Conservation (phyloP, 441 rosid species). For the Arabidopsis lyrata region DNA sequence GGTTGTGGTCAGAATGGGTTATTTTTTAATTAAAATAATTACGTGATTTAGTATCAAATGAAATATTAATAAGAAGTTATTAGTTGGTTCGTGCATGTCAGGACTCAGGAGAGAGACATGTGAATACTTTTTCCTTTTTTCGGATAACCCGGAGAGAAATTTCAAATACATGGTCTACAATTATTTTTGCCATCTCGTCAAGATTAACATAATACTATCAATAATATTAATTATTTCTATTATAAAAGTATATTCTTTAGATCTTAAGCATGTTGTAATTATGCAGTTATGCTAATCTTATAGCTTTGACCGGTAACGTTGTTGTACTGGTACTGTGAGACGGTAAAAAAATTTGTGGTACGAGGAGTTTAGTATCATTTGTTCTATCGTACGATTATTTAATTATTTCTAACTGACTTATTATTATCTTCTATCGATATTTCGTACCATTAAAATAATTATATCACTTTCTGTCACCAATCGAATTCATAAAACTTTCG, state of each 20-base stretch:
- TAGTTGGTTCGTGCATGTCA: constrained; percentile 44
- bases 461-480: not conserved
- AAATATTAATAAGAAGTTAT: constrained; percentile 21
- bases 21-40: not conserved
- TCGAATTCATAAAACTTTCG: not conserved
- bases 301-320: not conserved
- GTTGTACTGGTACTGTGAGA: not conserved
- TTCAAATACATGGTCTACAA: constrained; percentile 10
- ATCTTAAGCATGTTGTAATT: not conserved
- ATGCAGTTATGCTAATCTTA: not conserved
- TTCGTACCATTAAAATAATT: not conserved
- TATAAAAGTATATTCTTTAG: not conserved
- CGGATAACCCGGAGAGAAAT: constrained; percentile 36
- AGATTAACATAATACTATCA: not conserved
- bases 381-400: not conserved
- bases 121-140: constrained; percentile 36
- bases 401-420: no score
- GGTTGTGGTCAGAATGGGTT: constrained; percentile 54
- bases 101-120: constrained; percentile 40
- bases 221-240: not conserved
- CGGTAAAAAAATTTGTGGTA: not conserved
- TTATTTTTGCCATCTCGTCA: not conserved
- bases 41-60: constrained; percentile 31
- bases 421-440: not conserved
- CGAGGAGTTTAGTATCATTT: not conserved